Evolutionary conservation across 345 rosid genomes (phyloP), one percentile per base, ranked within the genome.

Genomic region (Rhodamnia argentea): DNA sequence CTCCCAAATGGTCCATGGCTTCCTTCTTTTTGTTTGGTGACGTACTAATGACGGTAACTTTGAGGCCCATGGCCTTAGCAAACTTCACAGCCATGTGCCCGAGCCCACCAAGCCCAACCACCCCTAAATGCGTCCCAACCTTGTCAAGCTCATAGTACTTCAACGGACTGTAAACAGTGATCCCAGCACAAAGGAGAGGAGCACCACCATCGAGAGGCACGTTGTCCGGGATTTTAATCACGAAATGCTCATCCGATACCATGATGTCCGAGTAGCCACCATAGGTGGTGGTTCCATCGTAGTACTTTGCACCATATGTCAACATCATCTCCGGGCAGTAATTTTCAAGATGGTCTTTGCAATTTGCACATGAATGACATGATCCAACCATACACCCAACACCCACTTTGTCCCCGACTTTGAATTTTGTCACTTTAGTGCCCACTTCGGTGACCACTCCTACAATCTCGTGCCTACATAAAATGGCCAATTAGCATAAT

Each of bases 181-280:
- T 92, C 23, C 96, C 98, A n/a, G 93, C 95, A 74, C 98, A 95
- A 3, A 95, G 91, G 40, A 95, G 88, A 6, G 96, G 96, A 3
- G 96, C 98, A 13, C 87, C 90, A 4, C 90, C 86, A 29, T 91
- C 94, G 10, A 94, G 92, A 12, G 93, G 90, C 85, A 95, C 57
- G 52, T 83, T 90, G 18, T 93, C 91, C 1, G 95, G 96, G 60
- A 94, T 87, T 24, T 87, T 86, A 27, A 95, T 86, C 7, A 93
- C 84, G 84, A 90, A 94, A 40, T 88, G 94, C 64, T 94, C 91
- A 12, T 93, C 88, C 4, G 88, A 91, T 0, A 93, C 92, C 90
- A 94, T 93, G 47, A 84, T 52, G 87, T 93, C 90, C 26, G 95
- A 90, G 86, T 82, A 90, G 60, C 92, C 92, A 10, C 92, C 90